Evolutionary conservation across 208 protist genomes (phyloP).

Genomic region (Acanthamoeba triangularis): DNA sequence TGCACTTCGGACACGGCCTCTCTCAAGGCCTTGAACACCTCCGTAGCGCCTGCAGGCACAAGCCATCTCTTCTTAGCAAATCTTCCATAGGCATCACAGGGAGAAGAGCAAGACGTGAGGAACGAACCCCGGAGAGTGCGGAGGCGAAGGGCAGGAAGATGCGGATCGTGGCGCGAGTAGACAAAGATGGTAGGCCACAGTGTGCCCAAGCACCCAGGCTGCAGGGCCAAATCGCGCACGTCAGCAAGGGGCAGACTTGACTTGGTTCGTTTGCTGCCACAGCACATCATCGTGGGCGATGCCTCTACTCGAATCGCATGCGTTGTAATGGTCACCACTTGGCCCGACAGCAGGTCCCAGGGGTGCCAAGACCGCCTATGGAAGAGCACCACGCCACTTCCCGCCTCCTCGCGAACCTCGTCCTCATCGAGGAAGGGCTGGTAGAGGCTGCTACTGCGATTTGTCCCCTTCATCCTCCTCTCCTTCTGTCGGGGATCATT

Average conservation of each 20-base stretch:
- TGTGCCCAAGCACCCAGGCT: background rate
- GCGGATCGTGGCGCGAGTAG: conserved; percentile 4
- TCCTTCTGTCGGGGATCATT: background rate
- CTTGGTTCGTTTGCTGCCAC: background rate
- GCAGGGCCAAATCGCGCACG: background rate
- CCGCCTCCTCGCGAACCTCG: background rate
- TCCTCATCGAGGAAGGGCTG: conserved; percentile 37
- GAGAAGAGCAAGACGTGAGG: background rate
- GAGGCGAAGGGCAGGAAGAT: background rate
- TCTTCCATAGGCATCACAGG: background rate
- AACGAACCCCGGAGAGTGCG: background rate
- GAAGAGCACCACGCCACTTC: conserved; percentile 8
- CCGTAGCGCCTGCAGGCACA: background rate
- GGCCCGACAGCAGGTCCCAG: background rate
- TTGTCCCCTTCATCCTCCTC: background rate
- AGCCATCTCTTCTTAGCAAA: background rate
- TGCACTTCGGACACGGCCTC: conserved; percentile 29
- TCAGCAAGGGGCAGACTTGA: background rate
- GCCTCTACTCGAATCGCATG: conserved; percentile 2
- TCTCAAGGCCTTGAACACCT: background rate
- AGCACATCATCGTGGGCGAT: background rate
- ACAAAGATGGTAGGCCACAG: background rate
- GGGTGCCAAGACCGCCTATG: background rate
- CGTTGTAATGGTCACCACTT: background rate
- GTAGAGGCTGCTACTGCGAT: background rate